phyloP scores from a whole-genome alignment of 768 basidiomycete species.

The Exsudoporus frostii region DNA sequence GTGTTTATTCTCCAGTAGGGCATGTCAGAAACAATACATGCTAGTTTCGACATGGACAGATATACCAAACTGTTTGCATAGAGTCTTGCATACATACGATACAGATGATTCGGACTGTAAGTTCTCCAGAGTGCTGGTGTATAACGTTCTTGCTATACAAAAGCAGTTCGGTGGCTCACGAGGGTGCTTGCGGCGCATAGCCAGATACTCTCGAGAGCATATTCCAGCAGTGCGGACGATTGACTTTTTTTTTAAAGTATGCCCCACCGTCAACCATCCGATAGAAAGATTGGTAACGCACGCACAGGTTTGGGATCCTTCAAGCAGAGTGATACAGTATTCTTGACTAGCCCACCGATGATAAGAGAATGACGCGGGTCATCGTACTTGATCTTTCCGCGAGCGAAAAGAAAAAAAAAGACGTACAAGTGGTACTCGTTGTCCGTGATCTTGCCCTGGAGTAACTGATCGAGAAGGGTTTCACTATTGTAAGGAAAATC shows the following conservation, averaged over 20 bases:
- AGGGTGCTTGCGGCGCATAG: conserved; percentile 1
- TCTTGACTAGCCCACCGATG: conserved; percentile 51
- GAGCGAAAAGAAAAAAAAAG: no score
- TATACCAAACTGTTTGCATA: not conserved
- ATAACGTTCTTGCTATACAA: not conserved
- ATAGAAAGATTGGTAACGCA: not conserved
- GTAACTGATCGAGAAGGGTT: conserved; percentile 42
- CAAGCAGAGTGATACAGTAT: conserved; percentile 41
- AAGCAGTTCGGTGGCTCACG: conserved; percentile 7
- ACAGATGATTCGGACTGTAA: not conserved
- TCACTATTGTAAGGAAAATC: conserved; percentile 60
- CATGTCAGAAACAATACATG: no score
- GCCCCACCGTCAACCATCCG: not conserved
- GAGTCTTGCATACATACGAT: not conserved
- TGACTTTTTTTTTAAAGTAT: no score
- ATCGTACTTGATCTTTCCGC: no score
- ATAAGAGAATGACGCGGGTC: no score
- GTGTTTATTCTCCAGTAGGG: no score
- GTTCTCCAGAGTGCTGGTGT: not conserved
- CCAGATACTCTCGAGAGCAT: conserved; percentile 6
- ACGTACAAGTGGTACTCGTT: conserved; percentile 50
- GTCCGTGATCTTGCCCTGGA: conserved; percentile 45
- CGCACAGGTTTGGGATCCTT: conserved; percentile 49
- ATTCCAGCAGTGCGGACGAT: conserved; percentile 8
- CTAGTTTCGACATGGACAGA: no score